Evolutionary conservation across 805 yeast species (phyloP).

Genomic region (Kuraishia cidri): DNA sequence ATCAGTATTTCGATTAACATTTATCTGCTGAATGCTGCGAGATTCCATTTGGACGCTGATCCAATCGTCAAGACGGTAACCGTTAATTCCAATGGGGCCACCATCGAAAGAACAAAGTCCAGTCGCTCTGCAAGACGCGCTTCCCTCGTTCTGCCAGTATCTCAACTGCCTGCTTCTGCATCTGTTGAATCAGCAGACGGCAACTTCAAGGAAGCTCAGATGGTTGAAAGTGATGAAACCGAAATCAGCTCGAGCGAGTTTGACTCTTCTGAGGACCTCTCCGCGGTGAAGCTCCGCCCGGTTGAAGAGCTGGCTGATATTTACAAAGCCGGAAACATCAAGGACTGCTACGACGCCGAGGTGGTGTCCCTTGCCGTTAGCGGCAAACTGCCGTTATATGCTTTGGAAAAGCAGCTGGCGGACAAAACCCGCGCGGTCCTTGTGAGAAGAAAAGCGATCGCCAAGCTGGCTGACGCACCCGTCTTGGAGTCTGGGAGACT

Average conservation of each 20-base stretch:
- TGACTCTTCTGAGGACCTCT: conserved; percentile 11
- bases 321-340: conserved; percentile 65
- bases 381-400: conserved; percentile 86
- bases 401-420: conserved; percentile 84
- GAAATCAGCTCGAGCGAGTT: conserved; percentile 20
- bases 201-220: conserved; percentile 22
- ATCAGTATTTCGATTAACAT: conserved; percentile 75
- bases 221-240: conserved; percentile 13
- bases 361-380: conserved; percentile 58
- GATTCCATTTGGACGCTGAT: conserved; percentile 37
- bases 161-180: conserved; percentile 4
- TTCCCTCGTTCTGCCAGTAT: not conserved
- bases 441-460: conserved; percentile 89
- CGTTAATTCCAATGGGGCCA: not conserved
- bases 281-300: conserved; percentile 24
- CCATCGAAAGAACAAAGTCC: conserved; percentile 1
- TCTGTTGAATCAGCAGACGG: conserved; percentile 7
- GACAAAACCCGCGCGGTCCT: conserved; percentile 90
- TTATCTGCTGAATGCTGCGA: conserved; percentile 81
- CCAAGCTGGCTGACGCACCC: conserved; percentile 75
- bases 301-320: conserved; percentile 55
- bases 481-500: conserved; percentile 60
- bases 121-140: not conserved
- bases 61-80: conserved; percentile 1
- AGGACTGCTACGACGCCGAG: conserved; percentile 62